These are phyloP conservation scores for Strigomonas culicis DNA, from an alignment of 208 protist species.

Conservation along the genomic window DNA sequence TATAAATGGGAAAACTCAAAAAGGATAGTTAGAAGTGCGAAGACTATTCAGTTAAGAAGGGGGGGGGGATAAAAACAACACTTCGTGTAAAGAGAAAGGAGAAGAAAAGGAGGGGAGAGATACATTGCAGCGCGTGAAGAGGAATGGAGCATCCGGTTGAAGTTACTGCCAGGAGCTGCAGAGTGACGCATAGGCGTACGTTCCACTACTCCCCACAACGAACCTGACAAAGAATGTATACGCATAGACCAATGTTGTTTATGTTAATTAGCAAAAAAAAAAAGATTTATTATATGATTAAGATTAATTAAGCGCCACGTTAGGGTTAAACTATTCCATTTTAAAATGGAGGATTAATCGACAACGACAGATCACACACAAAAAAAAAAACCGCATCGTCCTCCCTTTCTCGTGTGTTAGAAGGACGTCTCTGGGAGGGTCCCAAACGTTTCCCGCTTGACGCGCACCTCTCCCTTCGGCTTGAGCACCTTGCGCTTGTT, in stretches of 20 bases:
- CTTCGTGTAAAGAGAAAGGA: no score
- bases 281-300: slow-evolving; percentile 2
- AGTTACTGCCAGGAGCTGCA: no score
- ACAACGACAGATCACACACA: not conserved
- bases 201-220: no score
- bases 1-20: no score
- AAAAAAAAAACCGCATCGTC: not conserved
- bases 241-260: not conserved
- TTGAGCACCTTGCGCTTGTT: slow-evolving; percentile 89
- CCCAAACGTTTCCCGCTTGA: slow-evolving; percentile 83
- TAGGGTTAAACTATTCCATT: not conserved
- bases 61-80: no score
- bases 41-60: no score
- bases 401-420: slow-evolving; percentile 19
- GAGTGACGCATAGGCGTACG: no score
- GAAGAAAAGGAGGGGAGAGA: no score
- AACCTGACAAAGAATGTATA: not conserved
- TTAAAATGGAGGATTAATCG: not conserved
- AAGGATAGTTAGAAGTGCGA: slow-evolving; percentile 6
- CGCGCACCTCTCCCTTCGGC: slow-evolving; percentile 78
- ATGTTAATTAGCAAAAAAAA: not conserved
- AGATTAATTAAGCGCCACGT: slow-evolving; percentile 1
- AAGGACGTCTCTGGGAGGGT: slow-evolving; percentile 74
- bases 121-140: no score
- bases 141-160: no score